Evolutionary conservation across 192 early-diverging fungal genomes (phyloP), one percentile per base, ranked within the genome.

Genomic region (Coemansia sp.): DNA sequence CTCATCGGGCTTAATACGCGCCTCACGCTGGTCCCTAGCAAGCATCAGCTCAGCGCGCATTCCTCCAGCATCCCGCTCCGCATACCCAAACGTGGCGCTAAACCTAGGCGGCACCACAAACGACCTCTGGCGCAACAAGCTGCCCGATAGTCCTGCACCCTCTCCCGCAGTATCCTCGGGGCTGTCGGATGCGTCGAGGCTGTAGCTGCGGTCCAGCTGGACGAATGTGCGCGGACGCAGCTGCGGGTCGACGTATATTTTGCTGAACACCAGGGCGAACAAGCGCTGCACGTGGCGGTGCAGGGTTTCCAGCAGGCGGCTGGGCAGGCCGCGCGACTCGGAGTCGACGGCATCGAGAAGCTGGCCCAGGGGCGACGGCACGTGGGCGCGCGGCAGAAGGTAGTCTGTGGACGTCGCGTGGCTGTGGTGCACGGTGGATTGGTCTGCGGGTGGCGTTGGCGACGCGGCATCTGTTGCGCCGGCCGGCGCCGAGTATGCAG

Each of bases 11-110:
- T 81, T 78, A 0, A 85, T 85, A 25, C 76, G 75, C 39, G 81
- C 85, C 46, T 87, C 82, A 12, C 88, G 78, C 30, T 89, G 83
- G 47, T 89, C 86, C 4, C 65, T 46, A 15, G 64, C 74, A 17
- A 78, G 52, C 57, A 67, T 71, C 38, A 78, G 59, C 44, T 78
- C 74, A 0, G 74, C 74, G 0, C 74, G 43, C 71, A 73, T 66
- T 6, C 22, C 44, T 9, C 14, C 40, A 4, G 40, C 41, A 38
- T 42, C 46, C n/a, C 54, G 47, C 15, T 25, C 53, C 10, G 38
- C 46, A 11, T 66, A 55, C 18, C 60, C 61, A 57, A 73, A 73
- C 6, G 71, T 73, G 1, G 58, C 64, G 38, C 71, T 73, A 55
- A 73, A 73, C 25, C 71, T 21, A 8, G 71, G 71, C 2, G 64